Conservation (phyloP, 2,329 filamentous ascomycete genomes). For the Alternaria sp. region DNA sequence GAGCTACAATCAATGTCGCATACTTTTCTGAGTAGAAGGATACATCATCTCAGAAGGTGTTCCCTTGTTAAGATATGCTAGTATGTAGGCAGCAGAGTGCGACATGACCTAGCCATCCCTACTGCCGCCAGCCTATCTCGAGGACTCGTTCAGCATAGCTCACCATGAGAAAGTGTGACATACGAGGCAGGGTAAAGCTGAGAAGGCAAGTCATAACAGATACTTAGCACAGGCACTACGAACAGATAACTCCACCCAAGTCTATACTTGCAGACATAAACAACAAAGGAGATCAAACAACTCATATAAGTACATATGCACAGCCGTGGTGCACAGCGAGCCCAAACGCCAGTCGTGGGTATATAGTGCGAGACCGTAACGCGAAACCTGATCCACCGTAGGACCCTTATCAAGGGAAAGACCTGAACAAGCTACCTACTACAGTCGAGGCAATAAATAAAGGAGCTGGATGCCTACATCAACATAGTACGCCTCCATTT, state of each 20-base stretch:
- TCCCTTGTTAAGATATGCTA: too few species aligned
- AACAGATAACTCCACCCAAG: not conserved
- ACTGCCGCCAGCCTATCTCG: too few species aligned
- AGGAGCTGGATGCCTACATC: not conserved
- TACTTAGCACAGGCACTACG: not conserved
- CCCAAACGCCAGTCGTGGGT: conserved; percentile 20
- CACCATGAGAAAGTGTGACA: too few species aligned
- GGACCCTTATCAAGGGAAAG: too few species aligned
- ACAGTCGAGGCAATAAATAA: too few species aligned
- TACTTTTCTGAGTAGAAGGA: too few species aligned
- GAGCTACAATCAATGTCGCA: too few species aligned
- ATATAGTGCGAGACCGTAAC: conserved; percentile 17
- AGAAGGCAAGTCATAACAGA: not conserved
- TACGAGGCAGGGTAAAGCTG: too few species aligned
- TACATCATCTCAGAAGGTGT: too few species aligned
- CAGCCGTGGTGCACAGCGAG: not conserved
- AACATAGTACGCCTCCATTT: not conserved
- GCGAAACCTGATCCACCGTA: not conserved
- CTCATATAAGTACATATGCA: not conserved
- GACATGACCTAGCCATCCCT: too few species aligned
- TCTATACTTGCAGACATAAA: not conserved
- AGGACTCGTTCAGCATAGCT: too few species aligned
- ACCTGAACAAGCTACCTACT: not conserved
- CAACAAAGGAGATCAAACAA: not conserved
- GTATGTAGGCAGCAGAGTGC: too few species aligned